Base-by-base conservation (phyloP, 441 rosid species). In the Theobroma grandiflorum region DNA sequence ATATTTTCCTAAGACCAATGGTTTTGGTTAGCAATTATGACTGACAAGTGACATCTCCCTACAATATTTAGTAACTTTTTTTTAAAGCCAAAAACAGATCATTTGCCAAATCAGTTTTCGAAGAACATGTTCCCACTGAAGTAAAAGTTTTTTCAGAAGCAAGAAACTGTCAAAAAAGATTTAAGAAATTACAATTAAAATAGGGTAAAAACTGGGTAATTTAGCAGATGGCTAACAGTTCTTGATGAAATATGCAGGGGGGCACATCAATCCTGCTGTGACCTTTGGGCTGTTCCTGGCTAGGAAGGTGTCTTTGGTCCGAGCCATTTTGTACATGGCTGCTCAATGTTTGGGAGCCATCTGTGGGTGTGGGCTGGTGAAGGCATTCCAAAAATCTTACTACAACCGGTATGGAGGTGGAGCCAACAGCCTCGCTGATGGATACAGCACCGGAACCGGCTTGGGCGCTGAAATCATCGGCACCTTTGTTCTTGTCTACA, bases 271-370 rank as follows among this genome's bases (percentile, higher is more conserved):
- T 80, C 94, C 94, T 15, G 94, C 97, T 2, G 98, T 92, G 82
- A 94, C 96, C 0, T 90, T 93, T 66, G 95, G 95, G 40, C 72
- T 92, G 77, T 86, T 91, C 69, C 72, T 93, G 85, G 97, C 92
- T 0, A 80, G 97, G 73, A 93, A 90, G 79, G 95, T 93, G 57
- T 91, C 95, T 0, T 35, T 93, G 80, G 85, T 88, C 18, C 84
- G 95, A 72, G 93, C 97, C 52, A 71, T 91, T 42, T 43, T 90
- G 43, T 91, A 91, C 86, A 91, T 93, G 88, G 91, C 62, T 77
- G 93, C 92, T 79, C 97, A 93, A 79, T 90, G 95, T 77, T 79
- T 89, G 61, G 97, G 97, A 14, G 97, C 94, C 26, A 80, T 93
- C 15, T 93, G 95, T n/a, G 97, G 94, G 26, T 89, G 91, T 76